Conservation (phyloP, 306 rosid species). For the Cucumis hystrix region DNA sequence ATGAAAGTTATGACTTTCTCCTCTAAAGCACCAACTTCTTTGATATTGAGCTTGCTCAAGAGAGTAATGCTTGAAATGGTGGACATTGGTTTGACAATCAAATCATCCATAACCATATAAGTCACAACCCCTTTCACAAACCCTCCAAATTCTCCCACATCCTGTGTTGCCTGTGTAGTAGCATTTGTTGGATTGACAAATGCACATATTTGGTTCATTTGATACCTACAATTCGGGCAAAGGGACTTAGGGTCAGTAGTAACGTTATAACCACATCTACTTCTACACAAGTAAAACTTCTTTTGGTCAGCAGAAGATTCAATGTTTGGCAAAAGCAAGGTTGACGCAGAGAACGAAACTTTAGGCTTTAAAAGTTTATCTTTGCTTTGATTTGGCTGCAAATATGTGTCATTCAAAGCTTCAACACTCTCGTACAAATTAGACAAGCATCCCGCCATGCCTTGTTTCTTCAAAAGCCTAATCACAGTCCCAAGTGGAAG, state of each 20-base stretch:
- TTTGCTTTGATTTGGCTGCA: constrained; percentile 11
- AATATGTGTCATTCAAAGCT: constrained; percentile 14
- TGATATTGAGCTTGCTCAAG: constrained; percentile 11
- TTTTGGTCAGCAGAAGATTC: background rate
- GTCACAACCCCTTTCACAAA: constrained; percentile 20
- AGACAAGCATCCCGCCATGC: constrained; percentile 28
- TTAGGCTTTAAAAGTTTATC: constrained; percentile 19
- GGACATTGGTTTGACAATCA: constrained; percentile 22
- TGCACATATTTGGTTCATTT: rapidly evolving
- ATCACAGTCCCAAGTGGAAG: constrained; percentile 19
- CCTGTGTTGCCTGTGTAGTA: background rate
- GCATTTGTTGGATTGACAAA: background rate
- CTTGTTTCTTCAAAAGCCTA: constrained; percentile 10
- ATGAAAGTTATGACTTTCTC: constrained; percentile 7
- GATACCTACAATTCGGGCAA: background rate
- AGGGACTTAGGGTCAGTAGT: background rate
- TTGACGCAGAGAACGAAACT: background rate
- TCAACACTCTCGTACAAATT: constrained; percentile 34
- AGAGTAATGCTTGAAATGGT: constrained; percentile 1
- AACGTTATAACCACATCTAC: background rate
- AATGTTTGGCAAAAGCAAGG: background rate
- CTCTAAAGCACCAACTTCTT: constrained; percentile 9
- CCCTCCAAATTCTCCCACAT: background rate
- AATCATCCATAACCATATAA: constrained; percentile 22
- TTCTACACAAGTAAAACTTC: background rate